phyloP scores from a whole-genome alignment of 192 early-diverging fungal genomes.

The Podila epicladia region DNA sequence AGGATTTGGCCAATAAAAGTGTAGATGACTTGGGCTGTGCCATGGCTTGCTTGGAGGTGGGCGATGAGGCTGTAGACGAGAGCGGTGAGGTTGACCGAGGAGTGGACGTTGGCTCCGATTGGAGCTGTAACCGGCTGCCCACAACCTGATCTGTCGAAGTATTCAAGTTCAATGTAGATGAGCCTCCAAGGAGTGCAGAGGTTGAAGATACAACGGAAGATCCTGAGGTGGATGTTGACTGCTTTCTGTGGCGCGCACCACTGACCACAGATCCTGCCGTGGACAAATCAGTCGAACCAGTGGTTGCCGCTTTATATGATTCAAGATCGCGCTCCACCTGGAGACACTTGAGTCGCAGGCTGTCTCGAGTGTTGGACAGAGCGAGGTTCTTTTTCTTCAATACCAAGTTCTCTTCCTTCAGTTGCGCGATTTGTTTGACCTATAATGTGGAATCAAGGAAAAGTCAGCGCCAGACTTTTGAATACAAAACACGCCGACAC shows the following conservation, averaged over 20 bases:
- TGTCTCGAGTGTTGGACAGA: constrained; percentile 41
- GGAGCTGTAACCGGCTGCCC: not conserved
- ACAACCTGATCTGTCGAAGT: not conserved
- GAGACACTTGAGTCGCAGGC: constrained; percentile 33
- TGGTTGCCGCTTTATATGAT: constrained; percentile 27
- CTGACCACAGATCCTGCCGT: not conserved
- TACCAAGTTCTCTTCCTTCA: constrained; percentile 37
- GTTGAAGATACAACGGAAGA: constrained; percentile 23
- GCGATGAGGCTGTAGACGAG: not conserved
- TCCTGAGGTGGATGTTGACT: not conserved
- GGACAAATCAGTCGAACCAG: not conserved
- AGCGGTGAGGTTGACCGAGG: not conserved
- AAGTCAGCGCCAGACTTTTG: not conserved
- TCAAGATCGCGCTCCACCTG: constrained; percentile 41
- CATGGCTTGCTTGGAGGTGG: not conserved
- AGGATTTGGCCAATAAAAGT: not conserved
- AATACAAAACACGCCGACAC: not conserved
- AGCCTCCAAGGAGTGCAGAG: constrained; percentile 7
- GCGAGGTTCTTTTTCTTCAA: constrained; percentile 41
- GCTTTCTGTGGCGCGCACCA: not conserved
- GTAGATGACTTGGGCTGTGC: no score
- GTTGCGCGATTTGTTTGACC: constrained; percentile 36
- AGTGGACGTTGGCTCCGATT: not conserved
- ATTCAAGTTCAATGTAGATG: not conserved
- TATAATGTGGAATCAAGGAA: not conserved